phyloP scores from a whole-genome alignment of 441 rosid species.

The Omphalea diandra region DNA sequence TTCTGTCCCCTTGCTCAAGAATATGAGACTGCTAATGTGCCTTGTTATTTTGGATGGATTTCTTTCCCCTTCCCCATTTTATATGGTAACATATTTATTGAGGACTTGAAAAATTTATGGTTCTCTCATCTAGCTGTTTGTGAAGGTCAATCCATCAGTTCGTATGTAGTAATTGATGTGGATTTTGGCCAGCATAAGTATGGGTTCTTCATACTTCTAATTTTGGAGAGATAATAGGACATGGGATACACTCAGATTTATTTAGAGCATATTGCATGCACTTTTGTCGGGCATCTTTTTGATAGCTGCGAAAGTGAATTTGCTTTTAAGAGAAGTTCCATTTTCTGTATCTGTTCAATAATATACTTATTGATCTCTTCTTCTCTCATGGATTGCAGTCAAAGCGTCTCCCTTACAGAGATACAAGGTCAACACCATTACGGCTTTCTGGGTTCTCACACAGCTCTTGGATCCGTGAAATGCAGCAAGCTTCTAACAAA shows the following conservation, averaged over 20 bases:
- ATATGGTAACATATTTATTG: background rate
- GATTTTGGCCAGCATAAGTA: background rate
- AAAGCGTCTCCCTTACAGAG: constrained; percentile 73
- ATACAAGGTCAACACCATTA: constrained; percentile 43
- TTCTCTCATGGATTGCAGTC: constrained; percentile 46
- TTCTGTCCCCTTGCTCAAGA: constrained; percentile 4
- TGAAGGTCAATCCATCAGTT: background rate
- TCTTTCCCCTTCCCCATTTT: background rate
- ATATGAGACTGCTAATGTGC: background rate
- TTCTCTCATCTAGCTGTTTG: background rate
- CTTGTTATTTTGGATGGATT: background rate
- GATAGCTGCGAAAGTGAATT: background rate
- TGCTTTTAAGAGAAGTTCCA: background rate
- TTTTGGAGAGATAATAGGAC: background rate
- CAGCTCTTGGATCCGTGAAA: constrained; percentile 87
- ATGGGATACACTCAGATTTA: background rate
- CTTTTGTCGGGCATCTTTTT: background rate
- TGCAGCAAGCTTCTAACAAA: constrained; percentile 91
- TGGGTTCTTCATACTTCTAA: background rate
- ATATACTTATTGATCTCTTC: constrained; percentile 27
- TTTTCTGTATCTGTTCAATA: constrained; percentile 6
- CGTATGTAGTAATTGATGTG: background rate
- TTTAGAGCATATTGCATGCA: background rate
- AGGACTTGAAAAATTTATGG: background rate
- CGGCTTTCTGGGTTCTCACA: constrained; percentile 64